Evolutionary conservation across 192 early-diverging fungal genomes (phyloP).

Genomic region (Podila horticola): DNA sequence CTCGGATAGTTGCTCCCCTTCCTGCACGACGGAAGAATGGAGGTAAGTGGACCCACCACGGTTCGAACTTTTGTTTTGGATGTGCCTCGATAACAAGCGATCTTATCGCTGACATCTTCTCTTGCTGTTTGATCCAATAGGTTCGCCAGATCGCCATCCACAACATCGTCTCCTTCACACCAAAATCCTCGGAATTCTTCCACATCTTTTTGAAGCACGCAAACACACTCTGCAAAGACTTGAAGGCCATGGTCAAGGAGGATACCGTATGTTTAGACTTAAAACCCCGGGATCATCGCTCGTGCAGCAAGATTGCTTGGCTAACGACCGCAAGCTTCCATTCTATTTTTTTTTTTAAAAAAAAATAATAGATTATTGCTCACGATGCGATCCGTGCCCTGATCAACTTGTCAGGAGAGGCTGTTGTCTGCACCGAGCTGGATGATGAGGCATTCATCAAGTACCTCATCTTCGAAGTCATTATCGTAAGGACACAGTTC

Average conservation of each 20-base stretch:
- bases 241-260: conserved; percentile 76
- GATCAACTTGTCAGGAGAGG: conserved; percentile 86
- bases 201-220: conserved; percentile 67
- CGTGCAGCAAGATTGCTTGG: background rate
- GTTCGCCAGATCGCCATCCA: conserved; percentile 84
- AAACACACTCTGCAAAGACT: conserved; percentile 68
- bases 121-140: conserved; percentile 24
- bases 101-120: background rate
- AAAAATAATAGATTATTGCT: conserved; percentile 69
- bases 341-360: background rate
- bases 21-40: conserved; percentile 75
- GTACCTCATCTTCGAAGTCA: conserved; percentile 69
- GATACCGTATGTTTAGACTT: conserved; percentile 62
- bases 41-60: conserved; percentile 54
- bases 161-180: conserved; percentile 78
- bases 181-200: conserved; percentile 66
- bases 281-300: background rate
- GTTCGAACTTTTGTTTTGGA: too few species aligned
- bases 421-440: conserved; percentile 67
- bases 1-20: conserved; percentile 72
- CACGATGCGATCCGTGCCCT: conserved; percentile 85
- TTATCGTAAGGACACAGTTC: conserved; percentile 64
- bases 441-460: conserved; percentile 77
- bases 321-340: background rate
- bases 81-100: background rate